Evolutionary conservation across 495 filamentous ascomycete genomes (phyloP), one percentile per base, ranked within the genome.

Genomic region (Neurospora sp.): DNA sequence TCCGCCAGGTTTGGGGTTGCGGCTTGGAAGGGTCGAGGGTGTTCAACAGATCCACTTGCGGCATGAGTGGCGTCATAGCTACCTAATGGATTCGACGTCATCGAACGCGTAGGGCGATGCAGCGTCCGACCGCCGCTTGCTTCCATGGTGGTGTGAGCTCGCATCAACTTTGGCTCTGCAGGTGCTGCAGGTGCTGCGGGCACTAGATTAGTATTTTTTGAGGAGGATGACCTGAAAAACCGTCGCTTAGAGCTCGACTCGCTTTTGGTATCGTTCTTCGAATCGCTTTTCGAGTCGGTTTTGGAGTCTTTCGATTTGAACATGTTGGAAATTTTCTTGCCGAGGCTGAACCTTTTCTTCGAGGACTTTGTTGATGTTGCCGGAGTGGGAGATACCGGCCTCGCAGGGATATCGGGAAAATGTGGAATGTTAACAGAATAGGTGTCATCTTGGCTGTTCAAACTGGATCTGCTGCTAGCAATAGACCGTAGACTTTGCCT

Each of bases 371-470:
- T 65, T 35, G 53, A 65, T 65, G 53, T 35, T 35, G 53, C 53
- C 27, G 53, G 53, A 8, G 27, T 65, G 31, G 53, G 53, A 65
- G 53, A 3, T 76, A 76, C 27, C 35, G 65, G 18, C 47, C 73
- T 35, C 68, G 69, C 41, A 68, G 71, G 14, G 77, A 10, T 8
- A 77, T 53, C 4, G 78, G 75, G 39, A 77, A 79, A 0, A 73
- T 71, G 20, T 76, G 77, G 27, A 68, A 75, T 4, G 59, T n/a
- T 6, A 65, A 65, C 53, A 7, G 53, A 14, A 45, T 71, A 22
- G 40, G 20, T 39, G 69, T 35, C 39, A 59, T 39, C 38, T 59
- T 35, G 37, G 39, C 53, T 35, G n/a, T 72, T 22, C 68, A 65
- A 6, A 72, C 72, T 18, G 20, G 31, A 14, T 44, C 35, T 8